These are phyloP conservation scores for Pachysandra terminalis DNA, from an alignment of 164 flowering plant species.

Conservation along the genomic window DNA sequence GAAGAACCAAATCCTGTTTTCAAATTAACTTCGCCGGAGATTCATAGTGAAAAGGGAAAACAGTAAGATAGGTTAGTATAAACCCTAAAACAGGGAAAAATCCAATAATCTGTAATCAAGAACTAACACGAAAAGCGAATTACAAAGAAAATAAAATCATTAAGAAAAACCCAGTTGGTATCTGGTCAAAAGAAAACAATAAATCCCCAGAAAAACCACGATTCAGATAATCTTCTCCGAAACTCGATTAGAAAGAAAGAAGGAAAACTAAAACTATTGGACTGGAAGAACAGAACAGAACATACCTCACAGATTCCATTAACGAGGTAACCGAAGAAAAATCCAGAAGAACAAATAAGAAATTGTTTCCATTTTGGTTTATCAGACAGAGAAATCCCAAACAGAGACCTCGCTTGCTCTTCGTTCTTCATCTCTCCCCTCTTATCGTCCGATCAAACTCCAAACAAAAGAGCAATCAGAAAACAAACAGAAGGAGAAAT, in stretches of 20 bases:
- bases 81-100: not conserved
- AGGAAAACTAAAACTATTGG: not conserved
- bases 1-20: not conserved
- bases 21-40: not conserved
- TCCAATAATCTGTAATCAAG: not conserved
- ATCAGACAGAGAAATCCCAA: slow-evolving; percentile 53
- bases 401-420: slow-evolving; percentile 49
- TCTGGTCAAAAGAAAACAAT: not conserved
- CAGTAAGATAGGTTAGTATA: not conserved
- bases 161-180: not conserved
- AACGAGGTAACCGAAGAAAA: slow-evolving; percentile 75
- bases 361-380: slow-evolving; percentile 61
- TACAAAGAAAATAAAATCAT: not conserved
- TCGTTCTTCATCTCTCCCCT: slow-evolving; percentile 36
- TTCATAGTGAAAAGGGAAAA: not conserved
- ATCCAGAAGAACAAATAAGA: slow-evolving; percentile 64
- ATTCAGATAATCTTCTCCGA: not conserved
- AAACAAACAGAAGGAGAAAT: not conserved
- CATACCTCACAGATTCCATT: slow-evolving; percentile 73
- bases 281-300: not conserved
- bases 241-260: not conserved
- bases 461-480: not conserved
- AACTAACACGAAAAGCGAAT: too few species aligned
- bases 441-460: not conserved
- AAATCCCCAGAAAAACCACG: not conserved